Evolutionary conservation across 2,329 filamentous ascomycete species (phyloP).

Genomic region (Hypoxylon sp.): DNA sequence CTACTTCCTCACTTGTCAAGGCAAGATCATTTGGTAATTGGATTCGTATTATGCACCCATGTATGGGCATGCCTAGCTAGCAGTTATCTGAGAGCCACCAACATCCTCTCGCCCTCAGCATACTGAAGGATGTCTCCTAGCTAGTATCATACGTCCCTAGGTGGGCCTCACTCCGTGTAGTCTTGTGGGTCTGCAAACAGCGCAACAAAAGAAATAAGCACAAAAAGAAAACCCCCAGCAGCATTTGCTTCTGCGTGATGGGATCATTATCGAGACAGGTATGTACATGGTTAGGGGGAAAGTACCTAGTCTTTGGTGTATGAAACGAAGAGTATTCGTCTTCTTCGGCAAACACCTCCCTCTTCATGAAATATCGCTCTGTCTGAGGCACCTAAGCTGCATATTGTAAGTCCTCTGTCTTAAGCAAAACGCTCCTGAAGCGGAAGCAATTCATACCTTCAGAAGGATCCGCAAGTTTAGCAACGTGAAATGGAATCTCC

Average conservation of each 20-base stretch:
- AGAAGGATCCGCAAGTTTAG: background rate
- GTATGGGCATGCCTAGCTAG: background rate
- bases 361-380: background rate
- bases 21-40: background rate
- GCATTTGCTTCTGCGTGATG: background rate
- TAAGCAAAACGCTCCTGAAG: background rate
- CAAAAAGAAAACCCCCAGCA: background rate
- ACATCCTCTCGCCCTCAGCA: too few species aligned
- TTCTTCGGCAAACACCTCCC: background rate
- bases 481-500: background rate
- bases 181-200: background rate
- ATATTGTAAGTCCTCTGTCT: background rate
- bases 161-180: too few species aligned
- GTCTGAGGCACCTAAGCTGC: background rate
- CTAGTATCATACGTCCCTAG: background rate
- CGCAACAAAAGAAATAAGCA: too few species aligned
- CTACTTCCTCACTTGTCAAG: background rate
- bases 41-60: slow-evolving; percentile 8
- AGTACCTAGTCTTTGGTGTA: background rate
- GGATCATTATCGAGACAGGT: background rate
- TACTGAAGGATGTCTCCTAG: too few species aligned
- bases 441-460: background rate
- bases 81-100: background rate
- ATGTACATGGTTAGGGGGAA: background rate
- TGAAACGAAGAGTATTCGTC: background rate